Evolutionary conservation across 441 rosid genomes (phyloP).

Genomic region (Aleurites moluccanus): DNA sequence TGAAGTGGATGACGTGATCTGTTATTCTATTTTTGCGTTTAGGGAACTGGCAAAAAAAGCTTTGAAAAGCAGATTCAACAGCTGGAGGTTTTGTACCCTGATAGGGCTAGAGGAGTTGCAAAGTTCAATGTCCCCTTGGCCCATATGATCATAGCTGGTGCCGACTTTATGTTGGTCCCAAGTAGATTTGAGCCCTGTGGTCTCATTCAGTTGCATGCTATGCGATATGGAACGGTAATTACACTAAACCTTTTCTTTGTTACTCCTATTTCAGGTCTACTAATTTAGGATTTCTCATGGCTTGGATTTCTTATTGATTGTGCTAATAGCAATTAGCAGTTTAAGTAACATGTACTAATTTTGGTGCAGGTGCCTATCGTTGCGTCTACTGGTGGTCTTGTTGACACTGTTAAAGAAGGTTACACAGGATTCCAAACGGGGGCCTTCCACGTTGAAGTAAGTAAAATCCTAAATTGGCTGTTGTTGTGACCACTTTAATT

Average conservation of each 20-base stretch:
- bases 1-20: constrained; percentile 2
- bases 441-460: constrained; percentile 65
- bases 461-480: neutral
- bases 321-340: neutral
- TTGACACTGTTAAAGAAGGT: constrained; percentile 87
- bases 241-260: neutral
- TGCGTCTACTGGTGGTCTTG: constrained; percentile 95
- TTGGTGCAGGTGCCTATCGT: constrained; percentile 67
- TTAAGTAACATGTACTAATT: neutral
- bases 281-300: neutral
- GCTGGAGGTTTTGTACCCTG: constrained; percentile 64
- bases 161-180: constrained; percentile 76
- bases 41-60: constrained; percentile 88
- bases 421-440: constrained; percentile 93
- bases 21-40: constrained; percentile 1
- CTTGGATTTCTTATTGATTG: neutral
- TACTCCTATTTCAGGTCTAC: neutral
- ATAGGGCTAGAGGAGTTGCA: constrained; percentile 69
- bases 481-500: neutral
- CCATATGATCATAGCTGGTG: constrained; percentile 87
- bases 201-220: constrained; percentile 90
- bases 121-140: constrained; percentile 82
- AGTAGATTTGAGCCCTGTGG: constrained; percentile 98
- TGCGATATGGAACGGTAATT: constrained; percentile 92
- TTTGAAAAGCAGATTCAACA: constrained; percentile 67